Evolutionary conservation across 768 basidiomycete species (phyloP).

Genomic region (Mycena amicta): DNA sequence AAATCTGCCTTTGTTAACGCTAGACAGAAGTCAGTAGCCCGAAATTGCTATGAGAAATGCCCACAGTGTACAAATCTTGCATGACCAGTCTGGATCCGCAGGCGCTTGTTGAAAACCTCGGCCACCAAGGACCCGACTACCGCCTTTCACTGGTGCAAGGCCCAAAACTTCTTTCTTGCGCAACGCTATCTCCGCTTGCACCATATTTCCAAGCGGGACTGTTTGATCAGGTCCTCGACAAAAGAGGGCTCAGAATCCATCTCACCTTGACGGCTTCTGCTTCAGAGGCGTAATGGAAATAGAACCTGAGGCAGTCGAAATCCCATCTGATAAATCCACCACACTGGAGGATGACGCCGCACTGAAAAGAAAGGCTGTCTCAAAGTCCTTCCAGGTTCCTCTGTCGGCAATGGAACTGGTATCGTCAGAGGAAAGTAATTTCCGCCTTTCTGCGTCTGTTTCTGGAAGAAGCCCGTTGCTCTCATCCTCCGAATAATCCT

Average conservation of each 20-base stretch:
- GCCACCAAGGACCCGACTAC: constrained; percentile 28
- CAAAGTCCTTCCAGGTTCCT: constrained; percentile 46
- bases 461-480: constrained; percentile 42
- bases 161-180: constrained; percentile 49
- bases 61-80: constrained; percentile 67
- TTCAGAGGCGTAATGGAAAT: no score
- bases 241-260: no score
- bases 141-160: constrained; percentile 36
- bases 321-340: no score
- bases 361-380: constrained; percentile 54
- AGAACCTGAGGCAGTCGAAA: no score
- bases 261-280: no score
- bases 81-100: constrained; percentile 45
- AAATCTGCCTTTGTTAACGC: constrained; percentile 53
- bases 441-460: constrained; percentile 51
- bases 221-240: no score
- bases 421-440: constrained; percentile 52
- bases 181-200: constrained; percentile 45
- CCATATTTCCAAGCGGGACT: constrained; percentile 39
- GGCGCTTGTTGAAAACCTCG: neutral
- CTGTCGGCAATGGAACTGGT: constrained; percentile 42
- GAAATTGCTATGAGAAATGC: constrained; percentile 24
- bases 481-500: constrained; percentile 18
- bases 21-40: constrained; percentile 25
- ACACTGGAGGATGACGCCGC: constrained; percentile 33